These are phyloP conservation scores for Aspergillus udagawae DNA, from an alignment of 2,329 filamentous ascomycete genomes.

Conservation along the genomic window DNA sequence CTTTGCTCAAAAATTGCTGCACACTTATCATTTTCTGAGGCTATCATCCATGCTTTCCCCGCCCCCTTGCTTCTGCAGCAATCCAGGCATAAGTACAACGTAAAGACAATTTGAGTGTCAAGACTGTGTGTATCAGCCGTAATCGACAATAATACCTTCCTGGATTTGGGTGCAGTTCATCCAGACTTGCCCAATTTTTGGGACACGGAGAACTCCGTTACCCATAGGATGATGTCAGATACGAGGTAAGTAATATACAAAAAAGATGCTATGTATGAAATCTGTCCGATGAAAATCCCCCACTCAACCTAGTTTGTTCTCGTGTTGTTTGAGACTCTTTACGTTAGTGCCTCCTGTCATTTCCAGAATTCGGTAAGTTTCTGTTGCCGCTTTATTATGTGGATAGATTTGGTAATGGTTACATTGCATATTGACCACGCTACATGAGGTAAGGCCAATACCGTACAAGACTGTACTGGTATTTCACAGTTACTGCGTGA, in stretches of 20 bases:
- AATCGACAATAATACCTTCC: neutral
- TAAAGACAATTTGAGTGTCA: neutral
- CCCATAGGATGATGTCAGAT: neutral
- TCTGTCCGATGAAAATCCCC: neutral
- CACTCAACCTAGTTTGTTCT: neutral
- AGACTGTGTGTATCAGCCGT: neutral
- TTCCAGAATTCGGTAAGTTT: neutral
- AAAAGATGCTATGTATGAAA: neutral
- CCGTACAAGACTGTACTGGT: neutral
- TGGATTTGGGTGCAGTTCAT: neutral
- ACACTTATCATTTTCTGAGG: neutral
- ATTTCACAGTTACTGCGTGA: neutral
- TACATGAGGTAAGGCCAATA: neutral
- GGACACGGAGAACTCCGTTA: neutral
- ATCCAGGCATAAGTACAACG: neutral
- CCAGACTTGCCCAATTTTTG: neutral
- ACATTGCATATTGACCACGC: neutral
- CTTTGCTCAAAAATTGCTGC: neutral
- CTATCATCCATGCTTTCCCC: neutral
- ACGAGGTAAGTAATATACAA: neutral
- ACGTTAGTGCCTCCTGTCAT: neutral
- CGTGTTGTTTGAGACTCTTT: too few relatives aligned
- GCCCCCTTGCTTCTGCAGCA: constrained; percentile 6
- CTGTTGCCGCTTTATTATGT: neutral
- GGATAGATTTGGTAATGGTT: neutral